Conservation (phyloP, 306 rosid species). For the Ochetophila trinervis region DNA sequence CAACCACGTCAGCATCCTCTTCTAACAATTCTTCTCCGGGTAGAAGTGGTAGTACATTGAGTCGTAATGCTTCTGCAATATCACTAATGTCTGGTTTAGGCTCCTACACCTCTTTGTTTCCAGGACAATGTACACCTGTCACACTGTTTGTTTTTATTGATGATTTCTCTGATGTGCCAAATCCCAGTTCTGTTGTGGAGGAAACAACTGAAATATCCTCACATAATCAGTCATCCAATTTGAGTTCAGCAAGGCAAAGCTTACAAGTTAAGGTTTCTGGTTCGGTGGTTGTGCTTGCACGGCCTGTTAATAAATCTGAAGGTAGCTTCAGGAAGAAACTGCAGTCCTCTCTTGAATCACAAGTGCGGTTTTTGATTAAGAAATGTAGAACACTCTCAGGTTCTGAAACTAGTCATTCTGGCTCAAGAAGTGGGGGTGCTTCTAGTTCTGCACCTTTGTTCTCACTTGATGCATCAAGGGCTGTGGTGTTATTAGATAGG, state of each 20-base stretch:
- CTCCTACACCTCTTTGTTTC: constrained; percentile 87
- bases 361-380: constrained; percentile 77
- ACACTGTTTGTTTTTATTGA: constrained; percentile 69
- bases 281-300: constrained; percentile 84
- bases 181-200: constrained; percentile 50
- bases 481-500: constrained; percentile 70
- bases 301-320: constrained; percentile 76
- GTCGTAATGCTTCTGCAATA: constrained; percentile 58
- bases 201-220: constrained; percentile 53
- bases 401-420: constrained; percentile 61
- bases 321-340: constrained; percentile 78
- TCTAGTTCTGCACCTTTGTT: constrained; percentile 61
- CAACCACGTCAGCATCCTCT: constrained; percentile 29
- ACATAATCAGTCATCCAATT: constrained; percentile 50
- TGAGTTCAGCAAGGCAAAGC: constrained; percentile 49
- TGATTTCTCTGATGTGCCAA: constrained; percentile 58
- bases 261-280: constrained; percentile 70
- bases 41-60: constrained; percentile 58
- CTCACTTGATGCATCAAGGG: constrained; percentile 84
- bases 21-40: constrained; percentile 62
- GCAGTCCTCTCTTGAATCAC: constrained; percentile 83
- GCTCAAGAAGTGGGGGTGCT: constrained; percentile 54
- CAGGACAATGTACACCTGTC: constrained; percentile 93
- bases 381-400: constrained; percentile 69
- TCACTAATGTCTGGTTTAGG: constrained; percentile 88